Evolutionary conservation across 2,329 filamentous ascomycete species (phyloP), one percentile per base, ranked within the genome.

Genomic region (Penicillium brevicompactum): DNA sequence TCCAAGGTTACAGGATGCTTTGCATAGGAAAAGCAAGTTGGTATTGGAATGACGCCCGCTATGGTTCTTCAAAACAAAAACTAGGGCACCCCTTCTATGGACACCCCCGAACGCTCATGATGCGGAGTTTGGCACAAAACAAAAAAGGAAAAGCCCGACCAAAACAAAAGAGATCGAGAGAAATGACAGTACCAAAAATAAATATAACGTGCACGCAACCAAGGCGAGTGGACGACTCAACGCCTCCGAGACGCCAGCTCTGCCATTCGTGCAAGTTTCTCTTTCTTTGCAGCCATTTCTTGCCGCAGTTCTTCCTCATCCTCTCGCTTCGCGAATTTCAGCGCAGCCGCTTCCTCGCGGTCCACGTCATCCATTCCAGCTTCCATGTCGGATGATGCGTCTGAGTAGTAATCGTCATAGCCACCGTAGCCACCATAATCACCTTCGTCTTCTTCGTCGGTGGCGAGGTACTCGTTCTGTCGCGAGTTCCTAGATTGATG

Each of bases 311-410:
- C 78, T 62, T 76, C 69, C 59, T 79, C 78, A 54, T 81, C 79
- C 59, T 81, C 79, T 52, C 65, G 67, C 49, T 69, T 73, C 6
- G 79, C 79, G 40, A 60, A 63, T 51, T 67, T 71, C 32, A 78
- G 60, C 7, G 79, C 78, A 13, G 58, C 56, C 21, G 65, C 68
- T 62, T 81, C 79, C 64, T 81, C 79, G 24, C 70, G 58, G 51
- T 78, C 76, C 46, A 81, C 64, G 56, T 80, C 78, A 48, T 73
- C 68, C 18, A 76, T 67, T 21, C 77, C 79, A 47, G 77, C 79
- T 65, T 81, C 79, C 79, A 81, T 81, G 56, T 79, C 78, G n/a
- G 76, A 78, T 7, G 75, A 78, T 37, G 57, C 74, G 50, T 78
- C 77, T 1, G 76, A 79, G 47, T 74, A 76, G 56, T 75, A 74